Evolutionary conservation across 352 stramenopile genomes (phyloP).

Genomic region (Phytophthora nicotianae): DNA sequence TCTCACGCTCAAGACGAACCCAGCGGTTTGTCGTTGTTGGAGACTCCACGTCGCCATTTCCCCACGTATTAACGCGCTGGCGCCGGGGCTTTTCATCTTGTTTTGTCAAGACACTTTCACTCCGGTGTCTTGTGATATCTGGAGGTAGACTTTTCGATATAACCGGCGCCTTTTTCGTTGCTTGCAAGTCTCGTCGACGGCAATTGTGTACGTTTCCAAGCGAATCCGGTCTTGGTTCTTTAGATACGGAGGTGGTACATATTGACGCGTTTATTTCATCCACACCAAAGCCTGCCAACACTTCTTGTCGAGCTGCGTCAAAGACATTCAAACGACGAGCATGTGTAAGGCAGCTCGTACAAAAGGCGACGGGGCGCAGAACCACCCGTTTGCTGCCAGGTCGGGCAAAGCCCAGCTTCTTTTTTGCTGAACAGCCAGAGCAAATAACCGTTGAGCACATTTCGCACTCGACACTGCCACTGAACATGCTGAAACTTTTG

Average conservation of each 20-base stretch:
- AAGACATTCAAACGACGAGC: constrained; percentile 28
- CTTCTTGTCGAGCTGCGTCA: constrained; percentile 34
- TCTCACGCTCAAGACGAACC: constrained; percentile 20
- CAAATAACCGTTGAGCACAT: constrained; percentile 37
- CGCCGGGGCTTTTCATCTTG: constrained; percentile 3
- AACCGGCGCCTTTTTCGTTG: constrained; percentile 1
- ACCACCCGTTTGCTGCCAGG: constrained; percentile 28
- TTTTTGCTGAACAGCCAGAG: constrained; percentile 36
- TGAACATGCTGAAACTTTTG: constrained; percentile 38
- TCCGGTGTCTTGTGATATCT: constrained; percentile 9
- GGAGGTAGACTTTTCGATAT: constrained; percentile 9
- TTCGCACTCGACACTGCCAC: constrained; percentile 23
- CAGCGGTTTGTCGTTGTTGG: constrained; percentile 16
- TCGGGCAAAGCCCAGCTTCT: constrained; percentile 34
- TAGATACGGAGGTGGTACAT: constrained; percentile 7
- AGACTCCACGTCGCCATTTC: constrained; percentile 13
- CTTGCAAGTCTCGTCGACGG: constrained; percentile 22
- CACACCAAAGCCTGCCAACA: constrained; percentile 18
- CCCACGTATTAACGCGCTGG: constrained; percentile 27
- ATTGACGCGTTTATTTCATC: constrained; percentile 12
- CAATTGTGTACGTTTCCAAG: constrained; percentile 23
- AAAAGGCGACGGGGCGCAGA: constrained; percentile 31
- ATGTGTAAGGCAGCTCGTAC: constrained; percentile 35
- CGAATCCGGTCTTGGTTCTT: constrained; percentile 2
- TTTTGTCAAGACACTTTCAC: constrained; percentile 14